Base-by-base conservation (phyloP, 176 grass and related monocot species). In the Bromus sterilis region DNA sequence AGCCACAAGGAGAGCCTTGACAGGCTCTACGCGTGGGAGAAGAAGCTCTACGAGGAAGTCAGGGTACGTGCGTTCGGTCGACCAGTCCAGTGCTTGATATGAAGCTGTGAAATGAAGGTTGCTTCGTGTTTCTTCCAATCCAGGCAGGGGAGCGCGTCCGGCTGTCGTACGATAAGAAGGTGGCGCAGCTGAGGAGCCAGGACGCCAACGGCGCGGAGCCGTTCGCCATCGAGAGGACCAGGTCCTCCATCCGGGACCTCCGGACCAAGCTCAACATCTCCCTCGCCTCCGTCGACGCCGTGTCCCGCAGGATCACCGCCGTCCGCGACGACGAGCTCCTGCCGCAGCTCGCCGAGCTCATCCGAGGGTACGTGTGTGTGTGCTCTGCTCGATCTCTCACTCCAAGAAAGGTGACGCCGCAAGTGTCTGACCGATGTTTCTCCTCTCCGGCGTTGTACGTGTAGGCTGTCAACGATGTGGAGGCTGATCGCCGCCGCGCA, bases 11-110 rank as follows among this genome's bases (percentile, higher is more conserved):
- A 93, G 75, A 98, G 89, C 75, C 86, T 98, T 46, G 86, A 93
- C 66, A 82, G 92, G 81, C 88, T 98, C 31, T 91, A 94, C 84
- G 81, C 78, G 39, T 98, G 92, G 95, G 95, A 94, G 75, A 98
- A 98, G 88, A 98, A 85, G 71, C 72, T 94, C 37, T 94, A 94
- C 62, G 86, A 98, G 35, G 95, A 98, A 76, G 95, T 98, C 78
- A 93, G 84, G 86, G 95, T 98, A 84, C 51, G 95, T 98, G 82
- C 51, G 57, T 4, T 20, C 9, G 18, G 39, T 23, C 24, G 39
- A 44, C 29, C 7, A n/a, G n/a, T n/a, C n/a, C n/a, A n/a, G n/a
- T n/a, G n/a, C n/a, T n/a, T n/a, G n/a, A n/a, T n/a, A n/a, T n/a
- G n/a, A n/a, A n/a, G n/a, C n/a, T n/a, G n/a, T n/a, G n/a, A n/a